These are phyloP conservation scores for Paecilomyces sp. DNA, from an alignment of 2,329 filamentous ascomycete species.

Conservation along the genomic window DNA sequence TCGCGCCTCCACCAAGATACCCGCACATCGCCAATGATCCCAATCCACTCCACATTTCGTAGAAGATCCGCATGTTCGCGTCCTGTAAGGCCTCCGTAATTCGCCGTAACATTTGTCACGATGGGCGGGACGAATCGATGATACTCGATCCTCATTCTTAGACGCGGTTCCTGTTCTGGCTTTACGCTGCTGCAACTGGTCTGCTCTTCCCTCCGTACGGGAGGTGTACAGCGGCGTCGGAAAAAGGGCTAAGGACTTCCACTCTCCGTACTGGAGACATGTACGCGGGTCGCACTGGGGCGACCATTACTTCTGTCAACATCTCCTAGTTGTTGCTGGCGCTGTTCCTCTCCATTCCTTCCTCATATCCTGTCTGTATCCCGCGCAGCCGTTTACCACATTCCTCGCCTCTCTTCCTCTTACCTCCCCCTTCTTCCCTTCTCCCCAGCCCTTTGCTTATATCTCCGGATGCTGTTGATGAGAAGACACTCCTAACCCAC, in stretches of 20 bases:
- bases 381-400: constrained; percentile 1
- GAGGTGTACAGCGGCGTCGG: not conserved
- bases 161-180: constrained; percentile 7
- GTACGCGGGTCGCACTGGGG: not conserved
- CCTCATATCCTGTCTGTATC: constrained; percentile 2
- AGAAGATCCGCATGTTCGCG: constrained; percentile 22
- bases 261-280: not conserved
- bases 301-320: not conserved
- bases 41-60: constrained; percentile 19
- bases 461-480: constrained; percentile 5
- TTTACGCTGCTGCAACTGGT: not conserved
- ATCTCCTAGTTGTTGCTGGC: not conserved
- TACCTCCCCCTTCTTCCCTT: constrained; percentile 5
- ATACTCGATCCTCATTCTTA: constrained; percentile 7
- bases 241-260: not conserved
- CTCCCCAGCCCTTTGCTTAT: constrained; percentile 6
- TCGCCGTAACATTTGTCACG: constrained; percentile 19
- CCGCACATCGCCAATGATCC: constrained; percentile 17
- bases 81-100: constrained; percentile 22
- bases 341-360: constrained; percentile 7
- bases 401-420: constrained; percentile 7
- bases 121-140: constrained; percentile 12
- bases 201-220: not conserved
- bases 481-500: constrained; percentile 3
- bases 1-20: constrained; percentile 15